These are phyloP conservation scores for Nakaseomyces delphensis DNA, from an alignment of 1,139 yeast genomes.

Conservation along the genomic window DNA sequence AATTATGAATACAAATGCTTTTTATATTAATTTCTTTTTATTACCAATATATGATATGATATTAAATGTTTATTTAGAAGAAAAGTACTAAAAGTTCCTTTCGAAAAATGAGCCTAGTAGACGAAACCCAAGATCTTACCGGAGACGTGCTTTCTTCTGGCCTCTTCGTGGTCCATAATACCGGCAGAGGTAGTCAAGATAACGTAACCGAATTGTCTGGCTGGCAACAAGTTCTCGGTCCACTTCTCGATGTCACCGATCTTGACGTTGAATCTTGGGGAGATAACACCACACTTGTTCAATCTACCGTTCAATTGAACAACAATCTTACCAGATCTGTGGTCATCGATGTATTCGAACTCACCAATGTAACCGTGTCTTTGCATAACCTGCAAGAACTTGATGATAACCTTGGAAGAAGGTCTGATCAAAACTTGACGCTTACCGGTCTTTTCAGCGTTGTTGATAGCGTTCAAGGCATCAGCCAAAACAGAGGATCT, in stretches of 20 bases:
- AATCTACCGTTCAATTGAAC: constrained; percentile 96
- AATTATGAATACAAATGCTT: no score
- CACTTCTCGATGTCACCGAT: constrained; percentile 91
- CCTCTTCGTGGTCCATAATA: constrained; percentile 99
- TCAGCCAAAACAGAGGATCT: constrained; percentile 98
- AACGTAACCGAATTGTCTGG: constrained; percentile 97
- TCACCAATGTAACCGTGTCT: constrained; percentile 99
- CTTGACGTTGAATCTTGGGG: constrained; percentile 96
- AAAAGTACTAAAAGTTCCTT: not conserved
- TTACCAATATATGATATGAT: no score
- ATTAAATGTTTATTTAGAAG: not conserved
- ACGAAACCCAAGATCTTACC: constrained; percentile 97
- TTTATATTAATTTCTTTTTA: no score
- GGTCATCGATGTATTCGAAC: constrained; percentile 97
- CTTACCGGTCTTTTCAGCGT: constrained; percentile 99
- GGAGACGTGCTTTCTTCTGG: constrained; percentile 99
- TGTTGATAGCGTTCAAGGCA: constrained; percentile 96
- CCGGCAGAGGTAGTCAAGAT: constrained; percentile 98
- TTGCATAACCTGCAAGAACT: constrained; percentile 95
- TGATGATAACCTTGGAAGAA: constrained; percentile 95
- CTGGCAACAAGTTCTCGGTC: constrained; percentile 96
- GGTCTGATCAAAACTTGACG: constrained; percentile 99
- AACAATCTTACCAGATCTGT: constrained; percentile 97
- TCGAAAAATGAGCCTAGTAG: constrained; percentile 41
- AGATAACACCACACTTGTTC: constrained; percentile 97